Percentiles rank a stretch among this genome's conserved stretches.
phyloP scores from a whole-genome alignment of 176 grass and related monocot genomes.

The Echinochloa phyllopogon region DNA sequence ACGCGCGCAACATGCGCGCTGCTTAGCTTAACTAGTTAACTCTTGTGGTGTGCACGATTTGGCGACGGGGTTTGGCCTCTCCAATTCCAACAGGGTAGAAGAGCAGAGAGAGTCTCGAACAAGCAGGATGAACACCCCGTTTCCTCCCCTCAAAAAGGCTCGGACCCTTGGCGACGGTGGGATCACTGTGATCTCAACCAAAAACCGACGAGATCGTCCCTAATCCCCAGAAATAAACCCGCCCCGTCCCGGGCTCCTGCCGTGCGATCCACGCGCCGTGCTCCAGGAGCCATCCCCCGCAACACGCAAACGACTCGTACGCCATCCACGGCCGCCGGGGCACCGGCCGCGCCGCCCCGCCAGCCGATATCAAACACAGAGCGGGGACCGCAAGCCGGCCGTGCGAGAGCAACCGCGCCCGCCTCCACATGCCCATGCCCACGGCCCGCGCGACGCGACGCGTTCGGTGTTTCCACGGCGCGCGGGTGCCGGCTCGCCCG shows the following conservation, averaged over 20 bases:
- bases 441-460: neutral
- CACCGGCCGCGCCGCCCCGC: neutral
- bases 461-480: too few species aligned
- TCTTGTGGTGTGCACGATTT: neutral
- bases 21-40: neutral
- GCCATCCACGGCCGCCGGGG: too few species aligned
- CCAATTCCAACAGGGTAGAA: neutral
- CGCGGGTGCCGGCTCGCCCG: too few species aligned
- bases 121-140: neutral
- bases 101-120: neutral
- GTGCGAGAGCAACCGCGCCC: neutral
- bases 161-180: neutral
- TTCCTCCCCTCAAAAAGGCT: neutral
- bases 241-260: neutral
- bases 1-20: neutral
- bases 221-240: neutral
- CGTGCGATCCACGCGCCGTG: neutral
- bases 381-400: slow-evolving; percentile 12
- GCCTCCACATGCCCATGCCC: neutral
- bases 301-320: too few species aligned
- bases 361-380: neutral
- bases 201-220: neutral
- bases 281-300: too few species aligned
- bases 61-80: neutral
- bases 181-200: neutral